Conservation (phyloP, 441 rosid genomes). For the Pelargonium exstipulatum region DNA sequence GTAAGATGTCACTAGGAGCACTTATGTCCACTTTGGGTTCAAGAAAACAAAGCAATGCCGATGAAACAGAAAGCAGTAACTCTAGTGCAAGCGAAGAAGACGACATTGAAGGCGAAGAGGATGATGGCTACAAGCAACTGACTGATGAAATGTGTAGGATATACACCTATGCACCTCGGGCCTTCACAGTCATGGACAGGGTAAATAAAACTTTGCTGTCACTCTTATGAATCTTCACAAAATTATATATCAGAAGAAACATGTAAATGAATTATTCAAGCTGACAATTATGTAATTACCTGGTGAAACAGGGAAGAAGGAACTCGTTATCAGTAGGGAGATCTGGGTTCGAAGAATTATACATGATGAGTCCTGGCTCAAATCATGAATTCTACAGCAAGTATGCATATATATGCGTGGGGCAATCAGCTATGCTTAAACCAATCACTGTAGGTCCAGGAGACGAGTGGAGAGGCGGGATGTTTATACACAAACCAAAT, state of each 20-base stretch:
- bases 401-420: conserved; percentile 66
- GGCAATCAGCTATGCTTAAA: conserved; percentile 59
- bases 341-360: conserved; percentile 66
- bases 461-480: conserved; percentile 61
- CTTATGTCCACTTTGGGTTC: conserved; percentile 15
- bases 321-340: conserved; percentile 67
- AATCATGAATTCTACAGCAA: conserved; percentile 52
- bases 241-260: not conserved
- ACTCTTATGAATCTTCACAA: not conserved
- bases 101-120: conserved; percentile 56
- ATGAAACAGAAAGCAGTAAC: conserved; percentile 8
- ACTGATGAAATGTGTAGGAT: conserved; percentile 68
- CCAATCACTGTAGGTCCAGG: conserved; percentile 56
- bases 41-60: conserved; percentile 15
- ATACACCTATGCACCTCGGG: conserved; percentile 66
- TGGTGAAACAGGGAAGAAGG: conserved; percentile 59
- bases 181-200: conserved; percentile 70
- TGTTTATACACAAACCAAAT: conserved; percentile 55
- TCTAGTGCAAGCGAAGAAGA: conserved; percentile 25
- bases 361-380: conserved; percentile 81
- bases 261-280: too few species aligned
- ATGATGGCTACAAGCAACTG: conserved; percentile 55
- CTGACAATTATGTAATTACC: conserved; percentile 2
- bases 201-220: conserved; percentile 26
- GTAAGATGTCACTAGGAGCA: conserved; percentile 20